phyloP scores from a whole-genome alignment of 139 green algal species.

The Coelastrella sp. region DNA sequence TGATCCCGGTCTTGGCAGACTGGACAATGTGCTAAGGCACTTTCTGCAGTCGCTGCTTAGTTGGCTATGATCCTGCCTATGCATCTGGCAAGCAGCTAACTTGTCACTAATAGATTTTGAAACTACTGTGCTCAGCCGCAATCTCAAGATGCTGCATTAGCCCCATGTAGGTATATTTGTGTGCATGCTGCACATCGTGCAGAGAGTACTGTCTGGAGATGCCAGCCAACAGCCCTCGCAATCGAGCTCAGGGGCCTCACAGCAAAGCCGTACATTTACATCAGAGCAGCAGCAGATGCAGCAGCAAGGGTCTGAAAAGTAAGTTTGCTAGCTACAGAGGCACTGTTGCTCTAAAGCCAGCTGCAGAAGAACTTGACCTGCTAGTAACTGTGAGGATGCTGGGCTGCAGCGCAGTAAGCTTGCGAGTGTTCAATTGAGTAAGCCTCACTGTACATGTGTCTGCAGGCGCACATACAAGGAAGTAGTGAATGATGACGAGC shows the following conservation, averaged over 20 bases:
- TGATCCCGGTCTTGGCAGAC: not conserved
- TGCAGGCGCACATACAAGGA: slow-evolving; percentile 42
- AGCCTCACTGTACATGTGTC: not conserved
- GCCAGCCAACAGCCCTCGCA: not conserved
- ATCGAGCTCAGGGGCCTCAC: not conserved
- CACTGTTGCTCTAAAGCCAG: no score
- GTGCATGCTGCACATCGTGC: not conserved
- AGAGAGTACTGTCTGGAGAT: not conserved
- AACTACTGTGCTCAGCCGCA: not conserved
- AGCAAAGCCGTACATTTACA: not conserved
- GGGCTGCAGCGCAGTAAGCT: no score
- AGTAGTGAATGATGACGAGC: not conserved
- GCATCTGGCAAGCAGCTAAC: no score
- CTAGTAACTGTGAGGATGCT: no score
- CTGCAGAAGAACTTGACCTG: no score
- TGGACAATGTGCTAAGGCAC: no score
- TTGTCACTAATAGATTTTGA: no score
- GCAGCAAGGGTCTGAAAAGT: not conserved
- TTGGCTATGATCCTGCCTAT: no score
- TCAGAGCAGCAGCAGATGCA: not conserved
- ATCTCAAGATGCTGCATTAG: no score
- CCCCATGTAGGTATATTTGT: no score
- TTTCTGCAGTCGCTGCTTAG: no score
- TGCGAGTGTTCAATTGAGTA: no score
- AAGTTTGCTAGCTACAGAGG: not conserved